Conservation (phyloP, 2,329 filamentous ascomycete species). For the Clonostachys sp. region DNA sequence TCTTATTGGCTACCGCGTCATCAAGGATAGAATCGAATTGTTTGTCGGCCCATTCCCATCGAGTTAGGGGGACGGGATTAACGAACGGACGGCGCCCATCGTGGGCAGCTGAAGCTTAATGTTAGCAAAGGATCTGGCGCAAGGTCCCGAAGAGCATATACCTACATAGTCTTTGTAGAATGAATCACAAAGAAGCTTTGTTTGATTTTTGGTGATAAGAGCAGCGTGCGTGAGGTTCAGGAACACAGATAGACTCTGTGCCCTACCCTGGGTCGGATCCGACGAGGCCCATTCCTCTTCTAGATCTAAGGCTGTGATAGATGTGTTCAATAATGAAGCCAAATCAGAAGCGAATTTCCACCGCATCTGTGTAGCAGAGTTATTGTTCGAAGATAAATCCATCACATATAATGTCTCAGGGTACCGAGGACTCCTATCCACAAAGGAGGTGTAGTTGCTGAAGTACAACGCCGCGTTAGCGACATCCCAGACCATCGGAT, state of each 20-base stretch:
- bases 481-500: constrained; percentile 23
- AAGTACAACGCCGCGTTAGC: constrained; percentile 22
- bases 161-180: constrained; percentile 30
- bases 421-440: constrained; percentile 11
- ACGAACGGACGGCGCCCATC: constrained; percentile 27
- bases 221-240: constrained; percentile 26
- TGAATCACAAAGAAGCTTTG: constrained; percentile 23
- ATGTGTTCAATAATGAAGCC: constrained; percentile 6
- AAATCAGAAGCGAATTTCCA: constrained; percentile 19
- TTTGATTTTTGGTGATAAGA: constrained; percentile 30
- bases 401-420: constrained; percentile 8
- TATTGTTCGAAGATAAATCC: too few species aligned
- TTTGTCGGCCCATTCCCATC: constrained; percentile 27
- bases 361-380: constrained; percentile 8
- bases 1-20: constrained; percentile 43
- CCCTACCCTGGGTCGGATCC: constrained; percentile 9
- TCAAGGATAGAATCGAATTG: constrained; percentile 16
- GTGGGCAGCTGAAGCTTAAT: constrained; percentile 12
- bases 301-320: constrained; percentile 8
- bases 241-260: constrained; percentile 11
- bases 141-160: not conserved
- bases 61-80: constrained; percentile 23
- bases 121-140: too few species aligned
- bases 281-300: constrained; percentile 15
- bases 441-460: constrained; percentile 24